A percentile compares a stretch with the other conserved stretches of the same genome.
phyloP scores from a whole-genome alignment of 345 rosid species.

The Hibiscus tridactylites region DNA sequence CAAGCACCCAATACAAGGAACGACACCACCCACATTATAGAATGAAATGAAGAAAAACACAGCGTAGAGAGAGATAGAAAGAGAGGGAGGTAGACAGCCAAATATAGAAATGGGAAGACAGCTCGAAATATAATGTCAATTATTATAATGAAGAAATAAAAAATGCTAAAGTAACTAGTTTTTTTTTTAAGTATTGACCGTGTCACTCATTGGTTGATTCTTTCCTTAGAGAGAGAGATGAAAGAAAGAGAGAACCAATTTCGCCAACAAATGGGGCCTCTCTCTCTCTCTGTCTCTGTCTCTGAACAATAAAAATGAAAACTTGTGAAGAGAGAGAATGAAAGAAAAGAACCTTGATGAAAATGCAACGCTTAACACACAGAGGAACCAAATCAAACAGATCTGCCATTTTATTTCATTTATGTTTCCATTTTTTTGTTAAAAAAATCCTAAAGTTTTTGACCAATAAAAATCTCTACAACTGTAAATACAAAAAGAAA shows the following conservation, averaged over 20 bases:
- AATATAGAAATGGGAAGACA: slow-evolving; percentile 1
- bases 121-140: slow-evolving; percentile 7
- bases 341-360: slow-evolving; percentile 7
- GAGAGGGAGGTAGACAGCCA: neutral
- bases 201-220: slow-evolving; percentile 20
- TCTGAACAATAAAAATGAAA: neutral
- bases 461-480: too few species aligned
- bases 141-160: neutral
- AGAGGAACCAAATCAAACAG: slow-evolving; percentile 3
- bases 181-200: neutral
- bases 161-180: neutral
- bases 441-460: too few species aligned
- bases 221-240: slow-evolving; percentile 20
- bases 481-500: too few species aligned
- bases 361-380: slow-evolving; percentile 13
- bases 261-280: slow-evolving; percentile 9
- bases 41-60: slow-evolving; percentile 9
- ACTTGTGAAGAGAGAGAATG: neutral
- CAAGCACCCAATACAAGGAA: slow-evolving; percentile 11
- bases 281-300: slow-evolving; percentile 1
- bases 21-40: slow-evolving; percentile 7
- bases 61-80: neutral
- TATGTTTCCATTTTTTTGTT: too few species aligned
- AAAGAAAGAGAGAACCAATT: slow-evolving; percentile 9
- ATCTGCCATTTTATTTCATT: neutral